A percentile compares a stretch with the other conserved stretches of the same genome.
Conservation (phyloP, 2,329 filamentous ascomycete genomes). For the Fusarium tanahbumbuense region DNA sequence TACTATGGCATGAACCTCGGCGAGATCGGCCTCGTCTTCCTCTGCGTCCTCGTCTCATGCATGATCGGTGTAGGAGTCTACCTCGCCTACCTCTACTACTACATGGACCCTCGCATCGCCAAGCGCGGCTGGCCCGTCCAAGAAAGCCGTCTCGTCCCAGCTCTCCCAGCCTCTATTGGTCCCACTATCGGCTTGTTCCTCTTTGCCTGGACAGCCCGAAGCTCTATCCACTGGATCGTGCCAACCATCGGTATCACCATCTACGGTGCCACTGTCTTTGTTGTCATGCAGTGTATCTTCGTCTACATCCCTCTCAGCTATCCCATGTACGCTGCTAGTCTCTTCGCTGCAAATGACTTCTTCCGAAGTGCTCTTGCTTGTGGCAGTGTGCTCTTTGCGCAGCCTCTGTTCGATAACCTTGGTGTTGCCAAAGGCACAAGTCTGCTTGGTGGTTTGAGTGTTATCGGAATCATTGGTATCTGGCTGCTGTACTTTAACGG, state of each 20-base stretch:
- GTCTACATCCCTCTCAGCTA: slow-evolving; percentile 69
- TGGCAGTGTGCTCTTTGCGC: slow-evolving; percentile 69
- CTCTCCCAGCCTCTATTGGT: slow-evolving; percentile 63
- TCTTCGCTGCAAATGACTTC: slow-evolving; percentile 72
- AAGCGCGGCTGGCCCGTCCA: slow-evolving; percentile 62
- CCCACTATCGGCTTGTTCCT: slow-evolving; percentile 70
- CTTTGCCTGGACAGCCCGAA: slow-evolving; percentile 68
- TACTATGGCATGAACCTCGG: slow-evolving; percentile 70
- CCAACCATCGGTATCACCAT: slow-evolving; percentile 68
- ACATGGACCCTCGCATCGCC: slow-evolving; percentile 62
- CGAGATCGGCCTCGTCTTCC: slow-evolving; percentile 69
- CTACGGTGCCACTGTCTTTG: slow-evolving; percentile 63
- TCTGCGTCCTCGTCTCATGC: slow-evolving; percentile 69
- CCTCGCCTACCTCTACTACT: slow-evolving; percentile 63
- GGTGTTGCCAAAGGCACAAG: slow-evolving; percentile 68
- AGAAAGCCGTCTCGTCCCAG: slow-evolving; percentile 67
- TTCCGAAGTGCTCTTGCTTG: slow-evolving; percentile 68
- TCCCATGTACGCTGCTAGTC: slow-evolving; percentile 66
- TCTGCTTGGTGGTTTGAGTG: slow-evolving; percentile 66
- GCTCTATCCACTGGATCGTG: slow-evolving; percentile 64
- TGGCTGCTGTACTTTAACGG: slow-evolving; percentile 70
- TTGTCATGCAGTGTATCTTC: slow-evolving; percentile 71
- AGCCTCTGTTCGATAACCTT: slow-evolving; percentile 69
- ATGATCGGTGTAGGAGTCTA: slow-evolving; percentile 63
- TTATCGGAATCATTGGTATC: slow-evolving; percentile 68